phyloP scores from a whole-genome alignment of 352 stramenopile species.

The Phytopythium chamaehyphon region DNA sequence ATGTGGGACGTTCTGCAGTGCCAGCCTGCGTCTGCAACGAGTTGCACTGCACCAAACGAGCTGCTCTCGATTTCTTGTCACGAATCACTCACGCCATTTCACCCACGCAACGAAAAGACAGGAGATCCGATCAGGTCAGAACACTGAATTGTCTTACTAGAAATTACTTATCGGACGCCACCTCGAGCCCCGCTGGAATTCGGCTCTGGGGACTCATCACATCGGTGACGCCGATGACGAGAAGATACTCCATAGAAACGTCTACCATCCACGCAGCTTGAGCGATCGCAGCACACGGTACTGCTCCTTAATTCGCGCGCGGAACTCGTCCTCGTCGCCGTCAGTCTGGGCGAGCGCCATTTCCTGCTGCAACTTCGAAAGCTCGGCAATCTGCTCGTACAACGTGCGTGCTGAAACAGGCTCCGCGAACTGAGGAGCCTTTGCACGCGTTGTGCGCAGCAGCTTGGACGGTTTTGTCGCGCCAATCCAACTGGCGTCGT shows the following conservation, averaged over 20 bases:
- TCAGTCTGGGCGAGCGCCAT: conserved; percentile 41
- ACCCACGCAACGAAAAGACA: no score
- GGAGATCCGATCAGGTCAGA: no score
- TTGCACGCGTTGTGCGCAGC: conserved; percentile 12
- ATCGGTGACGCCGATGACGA: neutral
- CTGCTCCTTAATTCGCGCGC: conserved; percentile 52
- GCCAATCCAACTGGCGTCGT: conserved; percentile 18
- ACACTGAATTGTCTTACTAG: no score
- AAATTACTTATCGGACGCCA: no score
- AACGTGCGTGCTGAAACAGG: conserved; percentile 30
- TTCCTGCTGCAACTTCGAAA: conserved; percentile 48
- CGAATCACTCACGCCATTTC: no score
- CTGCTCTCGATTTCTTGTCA: no score
- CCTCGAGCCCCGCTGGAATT: neutral
- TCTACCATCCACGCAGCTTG: conserved; percentile 25
- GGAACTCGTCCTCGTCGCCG: conserved; percentile 46
- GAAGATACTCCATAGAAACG: neutral
- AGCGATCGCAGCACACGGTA: conserved; percentile 47
- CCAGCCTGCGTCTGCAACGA: no score
- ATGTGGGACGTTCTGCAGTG: conserved; percentile 1
- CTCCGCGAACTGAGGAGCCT: conserved; percentile 23
- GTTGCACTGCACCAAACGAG: no score
- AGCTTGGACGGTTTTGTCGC: conserved; percentile 20
- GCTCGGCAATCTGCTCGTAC: conserved; percentile 47
- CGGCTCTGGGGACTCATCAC: neutral